These are phyloP conservation scores for Closterium sp. DNA, from an alignment of 139 green algal species.

Conservation along the genomic window DNA sequence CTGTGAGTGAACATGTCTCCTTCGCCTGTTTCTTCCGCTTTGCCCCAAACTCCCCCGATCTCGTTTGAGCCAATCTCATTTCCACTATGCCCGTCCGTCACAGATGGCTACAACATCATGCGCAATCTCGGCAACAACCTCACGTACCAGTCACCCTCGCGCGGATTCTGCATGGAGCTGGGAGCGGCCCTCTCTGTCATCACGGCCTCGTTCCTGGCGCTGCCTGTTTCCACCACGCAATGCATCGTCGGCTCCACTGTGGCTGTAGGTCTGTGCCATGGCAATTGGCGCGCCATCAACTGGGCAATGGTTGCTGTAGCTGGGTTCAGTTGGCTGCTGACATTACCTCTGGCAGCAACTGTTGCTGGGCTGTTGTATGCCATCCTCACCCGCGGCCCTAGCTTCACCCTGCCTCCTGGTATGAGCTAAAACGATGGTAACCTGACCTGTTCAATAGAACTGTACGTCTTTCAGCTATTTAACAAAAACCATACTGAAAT, in stretches of 20 bases:
- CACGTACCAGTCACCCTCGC: conserved; percentile 64
- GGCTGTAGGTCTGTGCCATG: not conserved
- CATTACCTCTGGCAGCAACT: not conserved
- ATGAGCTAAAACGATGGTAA: not conserved
- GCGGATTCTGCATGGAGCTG: conserved; percentile 70
- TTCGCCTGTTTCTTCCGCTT: not conserved
- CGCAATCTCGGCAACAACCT: conserved; percentile 63
- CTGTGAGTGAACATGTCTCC: not conserved
- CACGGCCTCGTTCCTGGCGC: conserved; percentile 36
- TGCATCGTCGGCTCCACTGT: not conserved
- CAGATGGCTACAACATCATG: conserved; percentile 75
- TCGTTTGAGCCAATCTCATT: conserved; percentile 49
- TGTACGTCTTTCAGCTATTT: no score
- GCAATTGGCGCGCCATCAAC: not conserved
- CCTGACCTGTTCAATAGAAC: no score
- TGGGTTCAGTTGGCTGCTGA: not conserved
- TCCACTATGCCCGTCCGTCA: conserved; percentile 75
- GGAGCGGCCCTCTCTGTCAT: conserved; percentile 59
- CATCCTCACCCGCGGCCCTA: not conserved
- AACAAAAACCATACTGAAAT: no score
- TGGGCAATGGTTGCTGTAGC: not conserved
- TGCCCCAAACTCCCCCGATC: not conserved
- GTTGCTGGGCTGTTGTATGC: not conserved
- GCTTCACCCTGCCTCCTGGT: not conserved
- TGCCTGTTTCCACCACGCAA: not conserved